Evolutionary conservation across 139 green algal species (phyloP).

Genomic region (Coccomyxa sp.): DNA sequence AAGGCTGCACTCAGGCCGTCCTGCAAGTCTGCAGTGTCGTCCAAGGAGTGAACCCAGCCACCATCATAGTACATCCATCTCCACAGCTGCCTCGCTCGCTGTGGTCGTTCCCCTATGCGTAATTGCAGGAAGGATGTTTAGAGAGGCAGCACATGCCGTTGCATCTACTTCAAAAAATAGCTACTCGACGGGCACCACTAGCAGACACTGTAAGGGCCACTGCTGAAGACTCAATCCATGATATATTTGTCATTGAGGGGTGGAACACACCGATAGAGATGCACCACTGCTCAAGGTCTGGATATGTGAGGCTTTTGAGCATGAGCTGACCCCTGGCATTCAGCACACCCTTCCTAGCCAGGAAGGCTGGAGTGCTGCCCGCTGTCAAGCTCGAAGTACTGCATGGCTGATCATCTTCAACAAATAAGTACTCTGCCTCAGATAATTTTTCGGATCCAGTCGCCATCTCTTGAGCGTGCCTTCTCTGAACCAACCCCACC

Average conservation of each 20-base stretch:
- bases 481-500: no score
- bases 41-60: constrained; percentile 38
- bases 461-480: no score
- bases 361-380: background rate
- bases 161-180: no score
- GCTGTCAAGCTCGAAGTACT: background rate
- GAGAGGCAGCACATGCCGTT: no score
- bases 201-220: no score
- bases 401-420: no score
- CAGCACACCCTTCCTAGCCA: background rate
- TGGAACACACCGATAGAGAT: constrained; percentile 35
- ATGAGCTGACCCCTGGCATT: constrained; percentile 42
- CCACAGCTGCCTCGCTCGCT: constrained; percentile 74
- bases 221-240: no score
- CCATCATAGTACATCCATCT: constrained; percentile 77
- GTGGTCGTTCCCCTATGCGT: constrained; percentile 32
- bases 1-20: constrained; percentile 60
- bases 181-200: no score
- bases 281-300: constrained; percentile 69
- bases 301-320: constrained; percentile 52
- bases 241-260: no score
- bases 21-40: constrained; percentile 41
- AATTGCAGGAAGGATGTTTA: no score
- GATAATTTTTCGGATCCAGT: no score
- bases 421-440: no score